A percentile compares a stretch with the other conserved stretches of the same genome.
These are phyloP conservation scores for Rubus parviflorus DNA, from an alignment of 306 rosid genomes.

Conservation along the genomic window DNA sequence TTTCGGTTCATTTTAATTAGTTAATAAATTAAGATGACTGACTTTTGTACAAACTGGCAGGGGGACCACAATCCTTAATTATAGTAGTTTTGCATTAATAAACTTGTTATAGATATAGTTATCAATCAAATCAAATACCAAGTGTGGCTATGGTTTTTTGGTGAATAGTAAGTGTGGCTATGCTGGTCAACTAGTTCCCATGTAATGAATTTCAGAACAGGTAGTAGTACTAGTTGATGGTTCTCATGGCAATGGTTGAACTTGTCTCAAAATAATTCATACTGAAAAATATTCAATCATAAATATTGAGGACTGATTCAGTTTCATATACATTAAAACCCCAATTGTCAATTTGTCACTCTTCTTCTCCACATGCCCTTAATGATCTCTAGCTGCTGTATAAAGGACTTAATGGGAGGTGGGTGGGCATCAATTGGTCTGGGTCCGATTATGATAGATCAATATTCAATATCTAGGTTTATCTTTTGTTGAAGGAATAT, in stretches of 20 bases:
- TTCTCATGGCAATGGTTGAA: not conserved
- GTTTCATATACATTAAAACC: not conserved
- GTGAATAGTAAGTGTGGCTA: not conserved
- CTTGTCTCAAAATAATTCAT: not conserved
- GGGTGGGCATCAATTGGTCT: conserved; percentile 31
- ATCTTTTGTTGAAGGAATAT: too few species aligned
- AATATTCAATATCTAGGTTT: conserved; percentile 28
- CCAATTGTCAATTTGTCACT: not conserved
- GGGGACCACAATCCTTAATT: too few species aligned
- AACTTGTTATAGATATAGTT: too few species aligned
- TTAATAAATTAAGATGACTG: too few species aligned
- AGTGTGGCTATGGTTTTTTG: not conserved
- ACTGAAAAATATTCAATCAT: not conserved
- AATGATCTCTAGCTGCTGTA: conserved; percentile 11
- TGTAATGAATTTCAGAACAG: not conserved
- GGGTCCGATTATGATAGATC: conserved; percentile 36
- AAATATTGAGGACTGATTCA: not conserved
- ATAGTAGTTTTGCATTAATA: too few species aligned
- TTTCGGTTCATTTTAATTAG: too few species aligned
- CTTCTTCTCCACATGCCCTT: conserved; percentile 1
- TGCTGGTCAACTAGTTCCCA: not conserved
- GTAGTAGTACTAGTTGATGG: too few species aligned
- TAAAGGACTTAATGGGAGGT: not conserved
- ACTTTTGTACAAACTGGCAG: too few species aligned
- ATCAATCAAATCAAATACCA: not conserved